A percentile compares a stretch with the other conserved stretches of the same genome.
These are phyloP conservation scores for Fusarium sp. DNA, from an alignment of 2,329 filamentous ascomycete species.

Conservation along the genomic window DNA sequence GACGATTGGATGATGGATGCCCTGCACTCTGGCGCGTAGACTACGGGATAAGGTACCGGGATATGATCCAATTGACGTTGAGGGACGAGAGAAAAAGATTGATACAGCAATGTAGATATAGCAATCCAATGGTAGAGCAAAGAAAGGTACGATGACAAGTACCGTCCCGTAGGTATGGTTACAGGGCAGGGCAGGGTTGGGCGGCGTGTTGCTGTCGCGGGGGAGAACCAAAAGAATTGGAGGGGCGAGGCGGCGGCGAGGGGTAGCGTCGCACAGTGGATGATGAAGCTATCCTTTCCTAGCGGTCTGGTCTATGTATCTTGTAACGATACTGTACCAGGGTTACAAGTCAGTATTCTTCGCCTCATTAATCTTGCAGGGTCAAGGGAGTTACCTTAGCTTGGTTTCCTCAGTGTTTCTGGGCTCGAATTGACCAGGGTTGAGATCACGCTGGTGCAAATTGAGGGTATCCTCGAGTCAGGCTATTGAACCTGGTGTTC, in stretches of 20 bases:
- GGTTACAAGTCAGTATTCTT: constrained; percentile 6
- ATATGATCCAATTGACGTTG: constrained; percentile 25
- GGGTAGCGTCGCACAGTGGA: constrained; percentile 13
- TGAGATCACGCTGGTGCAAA: neutral
- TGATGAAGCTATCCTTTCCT: constrained; percentile 9
- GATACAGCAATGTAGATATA: constrained; percentile 10
- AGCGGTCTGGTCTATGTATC: constrained; percentile 1
- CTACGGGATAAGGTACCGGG: constrained; percentile 10
- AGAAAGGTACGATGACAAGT: constrained; percentile 20
- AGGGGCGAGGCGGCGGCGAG: constrained; percentile 18
- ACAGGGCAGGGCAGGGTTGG: constrained; percentile 31
- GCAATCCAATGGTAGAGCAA: constrained; percentile 15
- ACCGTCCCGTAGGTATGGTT: constrained; percentile 20
- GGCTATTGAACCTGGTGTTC: constrained; percentile 6
- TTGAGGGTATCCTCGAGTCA: constrained; percentile 14
- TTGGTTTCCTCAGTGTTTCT: constrained; percentile 11
- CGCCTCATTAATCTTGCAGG: constrained; percentile 22
- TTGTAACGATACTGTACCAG: neutral
- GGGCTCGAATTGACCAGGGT: constrained; percentile 11
- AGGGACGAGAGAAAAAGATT: constrained; percentile 6
- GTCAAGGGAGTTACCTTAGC: constrained; percentile 20
- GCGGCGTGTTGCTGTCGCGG: constrained; percentile 9
- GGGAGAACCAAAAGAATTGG: constrained; percentile 14
- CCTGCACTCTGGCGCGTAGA: constrained; percentile 8
- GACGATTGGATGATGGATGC: constrained; percentile 18